Conservation (phyloP, 2,329 filamentous ascomycete species). For the Penicillium sumatraense region DNA sequence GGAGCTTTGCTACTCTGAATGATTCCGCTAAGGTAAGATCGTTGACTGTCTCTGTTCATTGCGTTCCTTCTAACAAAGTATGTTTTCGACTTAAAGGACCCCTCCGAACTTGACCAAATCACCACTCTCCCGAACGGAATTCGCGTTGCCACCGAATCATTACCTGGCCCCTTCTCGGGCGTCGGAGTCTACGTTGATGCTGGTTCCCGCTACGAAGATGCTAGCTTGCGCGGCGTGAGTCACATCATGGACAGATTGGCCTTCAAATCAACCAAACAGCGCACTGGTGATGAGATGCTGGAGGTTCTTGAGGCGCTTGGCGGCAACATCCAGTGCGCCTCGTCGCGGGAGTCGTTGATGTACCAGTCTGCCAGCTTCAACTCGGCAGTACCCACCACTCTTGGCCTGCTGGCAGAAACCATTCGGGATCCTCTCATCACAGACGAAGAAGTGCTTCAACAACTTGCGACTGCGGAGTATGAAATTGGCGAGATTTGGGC, state of each 20-base stretch:
- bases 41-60: background rate
- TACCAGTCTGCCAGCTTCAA: constrained; percentile 99
- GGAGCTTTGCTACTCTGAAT: constrained; percentile 42
- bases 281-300: constrained; percentile 80
- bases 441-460: constrained; percentile 81
- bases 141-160: constrained; percentile 89
- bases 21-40: constrained; percentile 40
- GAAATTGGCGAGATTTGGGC: constrained; percentile 98
- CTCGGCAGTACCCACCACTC: constrained; percentile 79
- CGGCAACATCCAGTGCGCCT: constrained; percentile 96
- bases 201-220: constrained; percentile 90
- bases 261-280: constrained; percentile 81
- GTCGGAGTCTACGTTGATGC: constrained; percentile 96
- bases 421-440: constrained; percentile 85
- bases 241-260: constrained; percentile 95
- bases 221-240: constrained; percentile 82
- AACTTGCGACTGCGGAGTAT: constrained; percentile 89
- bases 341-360: constrained; percentile 94
- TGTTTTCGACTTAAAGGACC: constrained; percentile 61
- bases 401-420: constrained; percentile 87
- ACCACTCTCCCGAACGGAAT: constrained; percentile 91
- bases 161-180: constrained; percentile 92
- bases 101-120: constrained; percentile 82
- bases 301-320: constrained; percentile 86
- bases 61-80: constrained; percentile 9